phyloP scores from a whole-genome alignment of 2,329 filamentous ascomycete species.

The Sporothrix luriei region DNA sequence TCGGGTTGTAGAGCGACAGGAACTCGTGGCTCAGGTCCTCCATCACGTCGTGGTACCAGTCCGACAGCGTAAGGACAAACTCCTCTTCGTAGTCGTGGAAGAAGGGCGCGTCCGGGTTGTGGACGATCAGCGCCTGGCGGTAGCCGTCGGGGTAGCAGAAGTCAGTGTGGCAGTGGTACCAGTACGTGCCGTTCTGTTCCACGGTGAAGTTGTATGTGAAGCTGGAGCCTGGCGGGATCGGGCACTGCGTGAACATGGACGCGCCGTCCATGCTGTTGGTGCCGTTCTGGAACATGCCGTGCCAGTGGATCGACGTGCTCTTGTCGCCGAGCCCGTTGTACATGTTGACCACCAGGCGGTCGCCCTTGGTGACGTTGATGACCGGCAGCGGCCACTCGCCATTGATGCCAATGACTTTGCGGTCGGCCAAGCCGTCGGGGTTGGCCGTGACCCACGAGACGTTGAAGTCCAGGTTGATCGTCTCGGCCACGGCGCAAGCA shows the following conservation, averaged over 20 bases:
- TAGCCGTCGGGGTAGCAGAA: constrained; percentile 70
- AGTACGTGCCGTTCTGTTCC: constrained; percentile 66
- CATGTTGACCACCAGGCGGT: constrained; percentile 61
- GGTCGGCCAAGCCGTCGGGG: constrained; percentile 66
- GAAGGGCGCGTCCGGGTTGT: constrained; percentile 64
- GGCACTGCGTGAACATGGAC: constrained; percentile 65
- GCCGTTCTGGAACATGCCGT: constrained; percentile 70
- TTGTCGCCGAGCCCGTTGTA: constrained; percentile 64
- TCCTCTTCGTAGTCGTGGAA: constrained; percentile 63
- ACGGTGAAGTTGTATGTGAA: constrained; percentile 73
- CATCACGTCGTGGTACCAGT: constrained; percentile 70
- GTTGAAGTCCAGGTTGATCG: constrained; percentile 65
- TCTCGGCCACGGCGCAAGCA: constrained; percentile 43
- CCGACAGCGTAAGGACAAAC: constrained; percentile 64
- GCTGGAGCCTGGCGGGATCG: constrained; percentile 63
- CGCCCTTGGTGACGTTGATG: constrained; percentile 65
- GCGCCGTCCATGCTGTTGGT: constrained; percentile 73
- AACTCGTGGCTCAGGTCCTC: constrained; percentile 51
- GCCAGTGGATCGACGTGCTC: constrained; percentile 67
- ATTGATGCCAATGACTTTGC: constrained; percentile 77
- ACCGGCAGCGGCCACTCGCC: constrained; percentile 71
- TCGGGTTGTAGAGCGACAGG: constrained; percentile 58
- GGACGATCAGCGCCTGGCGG: constrained; percentile 36
- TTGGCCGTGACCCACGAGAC: constrained; percentile 71
- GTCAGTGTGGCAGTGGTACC: constrained; percentile 73